These are phyloP conservation scores for Salvia miltiorrhiza DNA, from an alignment of 257 asterid genomes.

Conservation along the genomic window DNA sequence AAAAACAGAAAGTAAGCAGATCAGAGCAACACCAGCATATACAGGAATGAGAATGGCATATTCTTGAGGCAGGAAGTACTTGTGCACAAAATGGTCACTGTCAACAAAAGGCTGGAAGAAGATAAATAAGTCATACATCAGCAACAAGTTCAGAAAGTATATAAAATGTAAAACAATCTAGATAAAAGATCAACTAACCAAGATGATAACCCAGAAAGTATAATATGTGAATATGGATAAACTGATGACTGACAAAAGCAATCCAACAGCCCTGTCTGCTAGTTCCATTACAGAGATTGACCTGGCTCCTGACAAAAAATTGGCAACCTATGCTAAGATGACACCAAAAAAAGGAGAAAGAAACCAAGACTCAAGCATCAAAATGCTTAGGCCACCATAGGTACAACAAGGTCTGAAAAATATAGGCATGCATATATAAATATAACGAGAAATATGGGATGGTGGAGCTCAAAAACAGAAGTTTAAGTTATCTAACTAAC, in stretches of 20 bases:
- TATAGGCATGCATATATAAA: neutral
- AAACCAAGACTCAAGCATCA: slow-evolving; percentile 14
- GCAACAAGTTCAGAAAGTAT: neutral
- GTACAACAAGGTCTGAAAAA: neutral
- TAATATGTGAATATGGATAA: slow-evolving; percentile 82
- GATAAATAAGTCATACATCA: neutral
- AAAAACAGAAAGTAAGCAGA: slow-evolving; percentile 64
- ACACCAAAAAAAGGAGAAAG: neutral
- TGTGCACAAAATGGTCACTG: slow-evolving; percentile 79
- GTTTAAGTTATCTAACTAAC: neutral
- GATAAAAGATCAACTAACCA: slow-evolving; percentile 44
- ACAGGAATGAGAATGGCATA: slow-evolving; percentile 70
- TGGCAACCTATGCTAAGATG: neutral
- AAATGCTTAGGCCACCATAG: neutral
- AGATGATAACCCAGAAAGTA: slow-evolving; percentile 85
- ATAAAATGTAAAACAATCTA: neutral
- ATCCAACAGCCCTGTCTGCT: slow-evolving; percentile 80
- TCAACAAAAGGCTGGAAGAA: slow-evolving; percentile 84
- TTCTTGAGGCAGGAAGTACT: slow-evolving; percentile 87
- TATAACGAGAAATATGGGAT: neutral
- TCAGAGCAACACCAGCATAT: slow-evolving; percentile 54
- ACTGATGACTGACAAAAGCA: slow-evolving; percentile 68
- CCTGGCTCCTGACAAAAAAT: slow-evolving; percentile 18
- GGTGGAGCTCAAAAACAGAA: neutral
- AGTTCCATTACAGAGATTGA: slow-evolving; percentile 41